A percentile compares a stretch with the other conserved stretches of the same genome.
Evolutionary conservation across 2,329 filamentous ascomycete species (phyloP).

Genomic region (Colletotrichum siamense): DNA sequence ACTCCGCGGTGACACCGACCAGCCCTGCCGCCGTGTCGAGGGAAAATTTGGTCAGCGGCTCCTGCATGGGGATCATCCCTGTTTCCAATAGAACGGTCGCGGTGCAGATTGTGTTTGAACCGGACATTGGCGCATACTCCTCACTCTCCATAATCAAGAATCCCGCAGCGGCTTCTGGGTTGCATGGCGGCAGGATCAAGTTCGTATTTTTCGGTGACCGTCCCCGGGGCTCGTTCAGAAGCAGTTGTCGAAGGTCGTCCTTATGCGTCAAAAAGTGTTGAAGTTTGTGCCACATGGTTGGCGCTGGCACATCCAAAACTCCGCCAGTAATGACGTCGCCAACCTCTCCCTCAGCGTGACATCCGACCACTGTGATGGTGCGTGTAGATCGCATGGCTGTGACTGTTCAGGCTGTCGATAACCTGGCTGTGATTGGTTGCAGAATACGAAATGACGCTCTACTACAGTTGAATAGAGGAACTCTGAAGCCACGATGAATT

Average conservation of each 20-base stretch:
- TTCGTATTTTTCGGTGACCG: slow-evolving; percentile 40
- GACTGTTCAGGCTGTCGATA: background rate
- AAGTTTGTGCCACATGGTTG: slow-evolving; percentile 55
- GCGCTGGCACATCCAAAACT: slow-evolving; percentile 45
- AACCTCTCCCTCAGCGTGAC: slow-evolving; percentile 47
- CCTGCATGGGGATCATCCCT: slow-evolving; percentile 46
- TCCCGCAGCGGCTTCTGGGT: slow-evolving; percentile 44
- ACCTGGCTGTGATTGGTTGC: background rate
- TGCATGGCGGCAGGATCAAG: slow-evolving; percentile 42
- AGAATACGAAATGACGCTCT: background rate
- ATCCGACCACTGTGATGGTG: slow-evolving; percentile 36
- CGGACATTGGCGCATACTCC: slow-evolving; percentile 36
- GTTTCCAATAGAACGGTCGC: slow-evolving; percentile 51
- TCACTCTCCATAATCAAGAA: slow-evolving; percentile 38
- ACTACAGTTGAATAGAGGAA: background rate
- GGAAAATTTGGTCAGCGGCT: slow-evolving; percentile 40
- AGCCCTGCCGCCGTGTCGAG: slow-evolving; percentile 46
- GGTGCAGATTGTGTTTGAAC: slow-evolving; percentile 47
- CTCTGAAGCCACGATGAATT: background rate
- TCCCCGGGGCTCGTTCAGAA: slow-evolving; percentile 46
- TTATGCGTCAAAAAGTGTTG: slow-evolving; percentile 42
- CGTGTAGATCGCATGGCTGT: slow-evolving; percentile 16
- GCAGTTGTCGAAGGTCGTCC: slow-evolving; percentile 39
- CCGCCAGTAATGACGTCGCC: slow-evolving; percentile 55
- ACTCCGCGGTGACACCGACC: slow-evolving; percentile 43